Conservation (phyloP, 2,329 filamentous ascomycete genomes). For the Fusarium algeriense region DNA sequence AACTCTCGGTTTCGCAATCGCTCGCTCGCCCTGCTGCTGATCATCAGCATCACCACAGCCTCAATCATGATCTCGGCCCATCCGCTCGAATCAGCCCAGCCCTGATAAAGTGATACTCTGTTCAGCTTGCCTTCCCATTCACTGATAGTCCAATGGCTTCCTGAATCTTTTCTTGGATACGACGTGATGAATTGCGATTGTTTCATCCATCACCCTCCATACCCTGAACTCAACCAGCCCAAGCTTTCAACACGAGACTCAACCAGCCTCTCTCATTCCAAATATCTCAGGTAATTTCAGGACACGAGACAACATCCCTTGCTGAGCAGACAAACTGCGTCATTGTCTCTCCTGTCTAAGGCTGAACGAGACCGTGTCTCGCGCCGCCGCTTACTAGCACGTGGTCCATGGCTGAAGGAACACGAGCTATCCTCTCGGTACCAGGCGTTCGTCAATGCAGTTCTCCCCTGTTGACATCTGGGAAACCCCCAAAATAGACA, state of each 20-base stretch:
- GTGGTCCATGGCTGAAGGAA: constrained; percentile 36
- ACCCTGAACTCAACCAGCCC: constrained; percentile 21
- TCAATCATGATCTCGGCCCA: constrained; percentile 1
- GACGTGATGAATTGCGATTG: constrained; percentile 6
- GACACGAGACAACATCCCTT: constrained; percentile 27
- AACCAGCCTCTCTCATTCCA: constrained; percentile 20
- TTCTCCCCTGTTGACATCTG: constrained; percentile 37
- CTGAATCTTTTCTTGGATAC: constrained; percentile 34
- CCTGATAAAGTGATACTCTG: neutral
- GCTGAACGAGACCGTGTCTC: constrained; percentile 33
- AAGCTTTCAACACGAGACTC: constrained; percentile 32
- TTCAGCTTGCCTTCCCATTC: neutral
- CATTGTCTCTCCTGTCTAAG: constrained; percentile 26
- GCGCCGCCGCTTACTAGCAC: constrained; percentile 28
- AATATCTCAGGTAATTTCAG: constrained; percentile 19
- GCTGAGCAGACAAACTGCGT: constrained; percentile 13
- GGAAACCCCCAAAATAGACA: constrained; percentile 42
- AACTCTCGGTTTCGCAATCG: neutral
- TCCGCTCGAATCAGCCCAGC: neutral
- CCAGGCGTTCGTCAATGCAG: constrained; percentile 30
- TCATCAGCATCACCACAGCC: neutral
- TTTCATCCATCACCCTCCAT: constrained; percentile 5
- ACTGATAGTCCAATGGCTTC: neutral
- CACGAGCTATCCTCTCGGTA: constrained; percentile 37
- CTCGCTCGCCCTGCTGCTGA: neutral